Conservation (phyloP, 2,329 filamentous ascomycete species). For the Pyrenophora tritici-repentis region DNA sequence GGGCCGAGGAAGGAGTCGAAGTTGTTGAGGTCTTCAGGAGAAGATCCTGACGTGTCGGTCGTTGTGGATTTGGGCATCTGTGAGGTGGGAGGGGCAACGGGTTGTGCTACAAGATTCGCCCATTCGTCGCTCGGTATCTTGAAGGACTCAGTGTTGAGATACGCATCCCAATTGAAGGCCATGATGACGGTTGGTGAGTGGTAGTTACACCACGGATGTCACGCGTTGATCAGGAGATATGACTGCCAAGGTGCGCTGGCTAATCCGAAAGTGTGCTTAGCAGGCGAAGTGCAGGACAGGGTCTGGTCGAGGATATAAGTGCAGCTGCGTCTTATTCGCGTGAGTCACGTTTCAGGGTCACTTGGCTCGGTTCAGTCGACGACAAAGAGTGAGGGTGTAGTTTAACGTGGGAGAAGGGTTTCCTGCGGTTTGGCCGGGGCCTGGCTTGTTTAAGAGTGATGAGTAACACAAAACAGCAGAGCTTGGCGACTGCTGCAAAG, state of each 20-base stretch:
- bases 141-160: conserved; percentile 45
- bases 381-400: conserved; percentile 6
- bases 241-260: conserved; percentile 28
- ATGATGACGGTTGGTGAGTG: conserved; percentile 39
- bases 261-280: conserved; percentile 34
- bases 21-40: conserved; percentile 38
- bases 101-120: conserved; percentile 41
- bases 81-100: conserved; percentile 31
- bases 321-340: conserved; percentile 14
- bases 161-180: conserved; percentile 49
- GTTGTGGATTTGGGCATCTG: conserved; percentile 45
- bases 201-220: conserved; percentile 37
- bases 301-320: conserved; percentile 33
- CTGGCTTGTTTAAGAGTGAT: conserved; percentile 27
- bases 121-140: conserved; percentile 47
- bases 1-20: conserved; percentile 39
- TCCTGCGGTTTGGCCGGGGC: conserved; percentile 2
- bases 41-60: conserved; percentile 39
- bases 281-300: conserved; percentile 23
- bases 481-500: conserved; percentile 22
- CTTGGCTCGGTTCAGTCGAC: neutral
- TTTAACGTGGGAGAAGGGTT: conserved; percentile 6
- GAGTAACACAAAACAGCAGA: conserved; percentile 21
- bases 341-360: conserved; percentile 8
- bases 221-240: conserved; percentile 48